Percentiles rank a stretch among this genome's conserved stretches.
Evolutionary conservation across 768 basidiomycete species (phyloP).

Genomic region (Phlegmacium glaucopus): DNA sequence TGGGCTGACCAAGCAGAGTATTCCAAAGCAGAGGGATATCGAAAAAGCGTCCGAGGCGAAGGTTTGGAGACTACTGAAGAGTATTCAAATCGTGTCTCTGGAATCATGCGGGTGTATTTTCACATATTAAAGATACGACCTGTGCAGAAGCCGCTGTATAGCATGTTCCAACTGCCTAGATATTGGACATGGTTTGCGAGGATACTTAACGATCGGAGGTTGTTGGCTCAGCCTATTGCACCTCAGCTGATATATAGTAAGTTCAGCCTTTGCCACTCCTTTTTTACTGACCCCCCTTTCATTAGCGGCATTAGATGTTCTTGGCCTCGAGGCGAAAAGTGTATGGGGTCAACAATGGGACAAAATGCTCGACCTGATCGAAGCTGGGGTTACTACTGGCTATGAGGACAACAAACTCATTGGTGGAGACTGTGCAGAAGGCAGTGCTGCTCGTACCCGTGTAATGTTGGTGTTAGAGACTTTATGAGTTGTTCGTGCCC

Average conservation of each 20-base stretch:
- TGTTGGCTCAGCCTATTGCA: conserved; percentile 58
- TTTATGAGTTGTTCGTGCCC: conserved; percentile 31
- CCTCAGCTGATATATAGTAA: conserved; percentile 68
- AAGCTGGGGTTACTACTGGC: conserved; percentile 59
- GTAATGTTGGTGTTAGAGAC: conserved; percentile 65
- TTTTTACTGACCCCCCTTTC: conserved; percentile 4
- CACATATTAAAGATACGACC: conserved; percentile 52
- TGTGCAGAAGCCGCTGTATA: conserved; percentile 39
- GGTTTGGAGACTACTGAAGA: conserved; percentile 57
- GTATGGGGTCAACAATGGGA: conserved; percentile 81
- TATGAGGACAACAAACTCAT: conserved; percentile 45
- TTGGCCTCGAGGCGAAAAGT: conserved; percentile 54
- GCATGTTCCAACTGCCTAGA: conserved; percentile 57
- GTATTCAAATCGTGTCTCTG: conserved; percentile 65
- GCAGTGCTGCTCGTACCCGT: conserved; percentile 59
- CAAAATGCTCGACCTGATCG: conserved; percentile 64
- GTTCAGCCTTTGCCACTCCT: conserved; percentile 19
- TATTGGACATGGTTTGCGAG: conserved; percentile 75
- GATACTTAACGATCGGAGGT: conserved; percentile 45
- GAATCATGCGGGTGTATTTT: conserved; percentile 87
- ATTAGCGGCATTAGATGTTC: conserved; percentile 68
- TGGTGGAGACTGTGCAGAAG: conserved; percentile 60
- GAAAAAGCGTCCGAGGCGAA: conserved; percentile 32
- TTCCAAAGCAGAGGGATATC: conserved; percentile 55
- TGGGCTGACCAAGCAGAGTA: conserved; percentile 40